Conservation (phyloP, 163 green algal genomes). For the Scenedesmus sp. region DNA sequence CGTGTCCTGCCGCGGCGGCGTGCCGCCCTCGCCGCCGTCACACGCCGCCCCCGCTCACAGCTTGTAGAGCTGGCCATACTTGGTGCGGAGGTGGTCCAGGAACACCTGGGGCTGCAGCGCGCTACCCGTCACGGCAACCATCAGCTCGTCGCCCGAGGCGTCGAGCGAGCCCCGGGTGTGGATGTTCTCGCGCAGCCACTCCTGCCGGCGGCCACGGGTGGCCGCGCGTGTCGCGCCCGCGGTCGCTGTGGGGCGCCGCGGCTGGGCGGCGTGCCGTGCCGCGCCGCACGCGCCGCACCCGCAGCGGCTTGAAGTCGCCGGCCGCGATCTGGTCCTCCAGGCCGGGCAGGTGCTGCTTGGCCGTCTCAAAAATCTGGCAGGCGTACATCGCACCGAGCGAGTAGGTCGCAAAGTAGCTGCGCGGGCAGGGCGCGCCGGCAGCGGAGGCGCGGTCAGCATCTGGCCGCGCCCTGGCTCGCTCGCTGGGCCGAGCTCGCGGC, state of each 20-base stretch:
- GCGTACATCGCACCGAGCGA: conserved; percentile 82
- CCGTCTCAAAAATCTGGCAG: conserved; percentile 79
- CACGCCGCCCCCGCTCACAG: conserved; percentile 20
- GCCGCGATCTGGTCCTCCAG: conserved; percentile 73
- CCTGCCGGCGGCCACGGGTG: conserved; percentile 27
- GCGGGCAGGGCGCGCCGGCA: too few species aligned
- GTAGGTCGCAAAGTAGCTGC: conserved; percentile 98
- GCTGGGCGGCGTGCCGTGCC: background rate
- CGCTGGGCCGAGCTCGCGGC: too few species aligned
- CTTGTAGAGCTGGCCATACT: conserved; percentile 85
- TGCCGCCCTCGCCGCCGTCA: too few species aligned
- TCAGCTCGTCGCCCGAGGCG: conserved; percentile 78
- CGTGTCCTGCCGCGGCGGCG: too few species aligned
- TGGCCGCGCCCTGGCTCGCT: too few species aligned
- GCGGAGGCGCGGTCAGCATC: too few species aligned
- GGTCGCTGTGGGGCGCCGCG: background rate
- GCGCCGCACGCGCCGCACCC: conserved; percentile 35
- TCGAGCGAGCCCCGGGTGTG: conserved; percentile 74
- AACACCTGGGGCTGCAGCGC: conserved; percentile 81
- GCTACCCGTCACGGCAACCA: conserved; percentile 76
- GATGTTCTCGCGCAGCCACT: conserved; percentile 88
- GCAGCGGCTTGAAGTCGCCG: conserved; percentile 81
- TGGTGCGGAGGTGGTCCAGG: conserved; percentile 77
- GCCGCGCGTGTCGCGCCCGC: too few species aligned
- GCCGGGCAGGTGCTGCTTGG: conserved; percentile 62